Percentiles rank a stretch among this genome's conserved stretches.
Conservation (phyloP, 768 basidiomycete genomes). For the Russula vinacea region DNA sequence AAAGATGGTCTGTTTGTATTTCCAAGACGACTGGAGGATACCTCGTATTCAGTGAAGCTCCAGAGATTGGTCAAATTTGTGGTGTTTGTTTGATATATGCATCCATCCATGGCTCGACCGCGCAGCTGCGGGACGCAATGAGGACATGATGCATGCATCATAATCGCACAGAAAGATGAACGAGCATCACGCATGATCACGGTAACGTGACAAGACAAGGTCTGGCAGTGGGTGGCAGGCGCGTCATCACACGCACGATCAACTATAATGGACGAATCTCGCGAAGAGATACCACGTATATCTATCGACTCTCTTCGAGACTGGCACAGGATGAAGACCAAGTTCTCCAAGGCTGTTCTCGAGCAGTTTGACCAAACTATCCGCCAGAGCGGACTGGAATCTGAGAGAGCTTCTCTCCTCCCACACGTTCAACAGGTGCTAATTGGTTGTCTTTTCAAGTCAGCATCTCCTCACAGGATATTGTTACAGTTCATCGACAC, state of each 20-base stretch:
- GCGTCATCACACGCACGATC: not conserved
- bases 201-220: too few species aligned
- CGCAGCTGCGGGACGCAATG: too few species aligned
- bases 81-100: too few species aligned
- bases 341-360: constrained; percentile 23
- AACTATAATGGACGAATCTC: constrained; percentile 24
- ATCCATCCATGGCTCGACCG: too few species aligned
- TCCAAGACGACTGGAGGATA: too few species aligned
- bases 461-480: not conserved
- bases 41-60: too few species aligned
- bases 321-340: constrained; percentile 28
- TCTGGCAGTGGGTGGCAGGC: too few species aligned
- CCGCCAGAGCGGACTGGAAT: constrained; percentile 14
- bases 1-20: too few species aligned
- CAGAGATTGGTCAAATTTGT: too few species aligned
- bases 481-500: constrained; percentile 23
- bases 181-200: too few species aligned
- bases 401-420: constrained; percentile 11
- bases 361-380: constrained; percentile 20
- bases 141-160: too few species aligned
- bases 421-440: constrained; percentile 22
- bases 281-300: constrained; percentile 27
- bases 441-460: not conserved
- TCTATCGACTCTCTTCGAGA: constrained; percentile 26
- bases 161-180: too few species aligned